phyloP scores from a whole-genome alignment of 495 filamentous ascomycete species.

The Neurospora sp. region DNA sequence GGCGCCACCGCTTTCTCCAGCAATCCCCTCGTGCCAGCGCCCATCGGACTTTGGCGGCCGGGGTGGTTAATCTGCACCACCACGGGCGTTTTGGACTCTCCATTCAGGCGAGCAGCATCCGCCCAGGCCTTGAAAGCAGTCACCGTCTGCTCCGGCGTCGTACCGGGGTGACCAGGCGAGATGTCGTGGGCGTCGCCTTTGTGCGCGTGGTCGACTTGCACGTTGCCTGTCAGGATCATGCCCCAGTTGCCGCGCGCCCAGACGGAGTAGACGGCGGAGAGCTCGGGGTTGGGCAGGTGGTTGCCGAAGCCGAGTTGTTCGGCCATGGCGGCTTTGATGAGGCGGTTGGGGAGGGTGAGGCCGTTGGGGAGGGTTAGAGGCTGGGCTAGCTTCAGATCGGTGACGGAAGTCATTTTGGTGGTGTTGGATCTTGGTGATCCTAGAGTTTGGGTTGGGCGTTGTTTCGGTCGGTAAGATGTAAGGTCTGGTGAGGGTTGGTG shows the following conservation, averaged over 20 bases:
- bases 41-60: conserved; percentile 43
- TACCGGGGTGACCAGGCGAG: conserved; percentile 18
- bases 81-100: conserved; percentile 32
- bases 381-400: conserved; percentile 19
- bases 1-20: conserved; percentile 36
- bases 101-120: conserved; percentile 19
- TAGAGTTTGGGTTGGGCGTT: neutral
- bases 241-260: conserved; percentile 48
- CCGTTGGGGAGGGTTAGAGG: conserved; percentile 32
- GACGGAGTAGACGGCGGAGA: conserved; percentile 42
- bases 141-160: conserved; percentile 14
- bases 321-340: conserved; percentile 34
- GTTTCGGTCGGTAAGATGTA: neutral
- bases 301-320: conserved; percentile 26
- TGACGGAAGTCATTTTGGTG: neutral
- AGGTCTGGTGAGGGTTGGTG: neutral
- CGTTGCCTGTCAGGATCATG: conserved; percentile 34
- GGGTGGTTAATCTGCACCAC: conserved; percentile 52
- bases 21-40: conserved; percentile 35
- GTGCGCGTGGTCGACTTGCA: conserved; percentile 47
- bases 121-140: conserved; percentile 40
- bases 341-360: conserved; percentile 29
- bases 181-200: conserved; percentile 35
- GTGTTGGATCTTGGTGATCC: neutral
- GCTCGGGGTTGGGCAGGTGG: conserved; percentile 36